Evolutionary conservation across 2,329 filamentous ascomycete species (phyloP), one percentile per base, ranked within the genome.

Genomic region (Fusarium sp.): DNA sequence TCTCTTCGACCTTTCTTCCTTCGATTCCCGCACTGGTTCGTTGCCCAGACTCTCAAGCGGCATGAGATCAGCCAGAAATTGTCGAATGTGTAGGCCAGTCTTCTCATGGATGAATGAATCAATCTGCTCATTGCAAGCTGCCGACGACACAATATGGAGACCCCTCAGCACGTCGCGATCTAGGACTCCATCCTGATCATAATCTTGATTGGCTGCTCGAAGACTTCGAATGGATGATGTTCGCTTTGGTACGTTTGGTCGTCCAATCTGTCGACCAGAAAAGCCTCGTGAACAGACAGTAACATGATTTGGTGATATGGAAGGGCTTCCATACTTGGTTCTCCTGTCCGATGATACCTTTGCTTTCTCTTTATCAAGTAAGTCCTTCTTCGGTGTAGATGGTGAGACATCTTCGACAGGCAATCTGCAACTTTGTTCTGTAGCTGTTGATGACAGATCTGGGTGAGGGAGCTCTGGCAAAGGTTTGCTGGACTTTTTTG

Each of bases 81-180:
- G 84, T 38, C 88, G 83, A 49, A 90, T 83, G 19, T 86, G 81
- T 29, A 88, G 75, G 0, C 88, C 88, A 1, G 87, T 89, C 67
- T 84, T 83, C 27, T 84, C 79, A 33, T 83, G 80, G 60, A 90
- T 85, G 77, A 85, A 85, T 0, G 82, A 82, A 74, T 90, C 87
- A 5, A 89, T 83, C 39, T 84, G 80, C 61, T 87, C 84, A 61
- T 90, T 85, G 55, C 87, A 88, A 9, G 88, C 88, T 16, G 88
- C 88, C 10, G 85, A 86, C 35, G 86, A 84, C 10, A 87, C 87
- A 42, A 90, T 84, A 66, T 87, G 86, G 16, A 90, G 79, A 1
- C 88, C 88, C 56, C 84, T 82, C 54, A 90, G 82, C 7, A 90
- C 84, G 73, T 88, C 86, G 49, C 83, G 82, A 73, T 89, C 85